phyloP scores from a whole-genome alignment of 768 basidiomycete species.

The Termitomyces sp. region DNA sequence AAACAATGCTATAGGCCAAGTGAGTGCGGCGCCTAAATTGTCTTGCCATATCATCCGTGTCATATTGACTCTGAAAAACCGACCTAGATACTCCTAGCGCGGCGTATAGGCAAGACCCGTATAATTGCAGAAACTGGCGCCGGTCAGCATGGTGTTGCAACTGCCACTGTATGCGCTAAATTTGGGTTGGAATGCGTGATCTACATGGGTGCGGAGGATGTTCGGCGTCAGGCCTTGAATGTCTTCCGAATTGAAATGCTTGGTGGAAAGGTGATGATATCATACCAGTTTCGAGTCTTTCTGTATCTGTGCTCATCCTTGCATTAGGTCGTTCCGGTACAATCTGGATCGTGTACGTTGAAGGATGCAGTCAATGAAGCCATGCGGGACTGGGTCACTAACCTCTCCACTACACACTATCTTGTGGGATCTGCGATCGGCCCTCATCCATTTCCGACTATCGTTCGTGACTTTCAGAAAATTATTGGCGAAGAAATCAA shows the following conservation, averaged over 20 bases:
- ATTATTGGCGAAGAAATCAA: constrained; percentile 93
- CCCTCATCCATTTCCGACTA: constrained; percentile 98
- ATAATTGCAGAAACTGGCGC: constrained; percentile 99
- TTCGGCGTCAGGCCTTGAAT: constrained; percentile 91
- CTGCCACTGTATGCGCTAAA: constrained; percentile 95
- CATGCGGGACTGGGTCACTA: constrained; percentile 98
- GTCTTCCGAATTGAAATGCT: constrained; percentile 98
- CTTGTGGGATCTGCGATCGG: constrained; percentile 97
- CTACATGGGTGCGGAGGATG: constrained; percentile 99
- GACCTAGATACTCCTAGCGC: constrained; percentile 83
- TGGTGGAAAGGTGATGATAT: constrained; percentile 65
- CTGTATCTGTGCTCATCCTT: neutral
- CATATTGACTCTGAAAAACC: neutral
- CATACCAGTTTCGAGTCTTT: neutral
- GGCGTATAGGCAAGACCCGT: constrained; percentile 87
- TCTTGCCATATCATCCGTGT: neutral
- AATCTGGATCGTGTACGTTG: constrained; percentile 89
- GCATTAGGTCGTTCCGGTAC: constrained; percentile 80
- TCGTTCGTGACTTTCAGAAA: constrained; percentile 96
- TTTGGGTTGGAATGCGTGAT: constrained; percentile 94
- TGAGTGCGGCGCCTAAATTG: constrained; percentile 20
- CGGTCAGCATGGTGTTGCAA: constrained; percentile 98
- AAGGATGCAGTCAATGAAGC: constrained; percentile 99
- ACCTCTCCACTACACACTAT: constrained; percentile 91
- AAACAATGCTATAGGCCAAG: constrained; percentile 97